A percentile compares a stretch with the other conserved stretches of the same genome.
phyloP scores from a whole-genome alignment of 2,329 filamentous ascomycete species.

The Samsoniella hepiali region DNA sequence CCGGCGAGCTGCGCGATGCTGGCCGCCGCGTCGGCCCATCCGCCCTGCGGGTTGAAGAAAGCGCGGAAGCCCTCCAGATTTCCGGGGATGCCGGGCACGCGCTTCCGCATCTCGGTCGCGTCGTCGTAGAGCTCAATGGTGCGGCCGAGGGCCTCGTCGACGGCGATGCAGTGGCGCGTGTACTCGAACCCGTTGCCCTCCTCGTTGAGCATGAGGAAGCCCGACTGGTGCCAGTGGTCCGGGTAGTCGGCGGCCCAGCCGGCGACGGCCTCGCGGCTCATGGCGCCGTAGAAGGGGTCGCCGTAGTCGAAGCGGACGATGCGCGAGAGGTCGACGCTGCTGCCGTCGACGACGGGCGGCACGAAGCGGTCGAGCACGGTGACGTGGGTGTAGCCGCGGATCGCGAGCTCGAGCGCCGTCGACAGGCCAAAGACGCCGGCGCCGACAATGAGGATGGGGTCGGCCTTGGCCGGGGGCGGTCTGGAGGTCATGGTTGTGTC shows the following conservation, averaged over 20 bases:
- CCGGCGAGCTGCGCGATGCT: slow-evolving; percentile 27
- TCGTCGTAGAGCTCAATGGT: slow-evolving; percentile 27
- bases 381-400: slow-evolving; percentile 32
- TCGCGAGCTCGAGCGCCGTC: slow-evolving; percentile 28
- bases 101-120: slow-evolving; percentile 22
- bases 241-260: slow-evolving; percentile 29
- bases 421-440: slow-evolving; percentile 32
- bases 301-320: slow-evolving; percentile 58
- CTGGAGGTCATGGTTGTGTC: not conserved
- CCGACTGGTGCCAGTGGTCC: slow-evolving; percentile 31
- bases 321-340: slow-evolving; percentile 41
- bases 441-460: slow-evolving; percentile 30
- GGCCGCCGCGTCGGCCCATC: slow-evolving; percentile 33
- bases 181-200: slow-evolving; percentile 22
- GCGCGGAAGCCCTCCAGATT: slow-evolving; percentile 25
- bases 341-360: slow-evolving; percentile 36
- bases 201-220: slow-evolving; percentile 32
- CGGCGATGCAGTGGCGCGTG: slow-evolving; percentile 22
- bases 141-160: slow-evolving; percentile 22
- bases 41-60: slow-evolving; percentile 29
- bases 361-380: slow-evolving; percentile 35
- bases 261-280: slow-evolving; percentile 42
- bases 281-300: slow-evolving; percentile 56
- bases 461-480: slow-evolving; percentile 14
- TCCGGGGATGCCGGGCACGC: slow-evolving; percentile 24